Base-by-base conservation (phyloP, 2,329 filamentous ascomycete species). In the Stylonectria norvegica region DNA sequence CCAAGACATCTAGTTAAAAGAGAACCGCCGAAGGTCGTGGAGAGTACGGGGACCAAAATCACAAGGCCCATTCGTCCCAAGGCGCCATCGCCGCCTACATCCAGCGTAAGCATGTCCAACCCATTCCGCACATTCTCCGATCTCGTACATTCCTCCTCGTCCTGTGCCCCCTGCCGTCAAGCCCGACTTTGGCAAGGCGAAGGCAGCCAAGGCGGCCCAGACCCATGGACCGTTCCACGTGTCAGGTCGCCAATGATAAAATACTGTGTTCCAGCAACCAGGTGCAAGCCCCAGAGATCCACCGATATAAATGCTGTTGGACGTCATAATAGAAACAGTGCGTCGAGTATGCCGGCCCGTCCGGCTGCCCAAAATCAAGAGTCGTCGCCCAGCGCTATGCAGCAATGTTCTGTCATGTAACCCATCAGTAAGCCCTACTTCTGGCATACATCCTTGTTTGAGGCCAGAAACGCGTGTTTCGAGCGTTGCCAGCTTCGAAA, bases 301-400 rank as follows among this genome's bases (percentile, higher is more conserved):
- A 53, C 48, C 48, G 43, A 50, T 48, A 49, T 38, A 49, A 52
- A 47, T 44, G 45, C 56, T 52, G 36, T 41, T 44, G 45, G 51
- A 52, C 46, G 46, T 45, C 53, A 52, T 52, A 42, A 38, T 34
- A 35, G 19, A 32, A 32, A 14, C 15, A 19, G n/a, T 8, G 30
- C n/a, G 16, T 19, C n/a, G 15, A 32, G 14, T 8, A n/a, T 14
- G 5, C 30, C 16, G 40, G 25, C 38, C 43, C 20, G 18, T 48
- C 34, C 35, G 29, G 46, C 32, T 45, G 40, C 32, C 47, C 45
- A 49, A 55, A 44, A 49, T 22, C 27, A 41, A 36, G 30, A 36
- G 40, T 30, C 39, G 27, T 37, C 29, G 33, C 34, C 40, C 32
- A 35, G 39, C 40, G 42, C 43, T 36, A 45, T 46, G 38, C 35